Base-by-base conservation (phyloP, 1,284 basidiomycete species). In the Apiotrichum gracile region DNA sequence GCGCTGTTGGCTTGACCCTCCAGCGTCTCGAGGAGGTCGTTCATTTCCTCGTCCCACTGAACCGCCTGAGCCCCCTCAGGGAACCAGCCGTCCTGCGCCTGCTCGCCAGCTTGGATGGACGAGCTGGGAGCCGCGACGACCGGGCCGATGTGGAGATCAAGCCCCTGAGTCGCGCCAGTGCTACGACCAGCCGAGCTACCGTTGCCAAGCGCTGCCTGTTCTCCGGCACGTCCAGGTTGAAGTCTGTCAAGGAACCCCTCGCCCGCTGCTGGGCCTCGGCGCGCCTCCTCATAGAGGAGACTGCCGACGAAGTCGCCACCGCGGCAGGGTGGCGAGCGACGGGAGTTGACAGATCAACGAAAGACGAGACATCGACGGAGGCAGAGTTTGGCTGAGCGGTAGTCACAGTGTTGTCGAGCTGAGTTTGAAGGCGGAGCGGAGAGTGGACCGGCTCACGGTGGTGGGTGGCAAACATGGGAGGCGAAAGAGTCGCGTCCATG, bases 281-380 rank as follows among this genome's bases (percentile, higher is more conserved):
- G 47, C 58, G 58, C 58, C 60, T 57, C 54, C 42, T 41, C 5
- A 14, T 31, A 34, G 52, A 44, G 55, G 64, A 60, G 58, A 59
- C 58, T 31, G 51, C 47, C 49, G 51, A 29, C 54, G 45, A 42
- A 58, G 68, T 69, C 69, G 66, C 71, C 71, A 73, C 65, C 67
- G 54, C 71, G 72, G 71, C 71, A 70, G 71, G 67, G 65, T 54
- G 58, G 70, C 70, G 63, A 73, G 70, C 65, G 69, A 71, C 54
- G 61, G 66, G 61, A 51, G 53, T 66, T 57, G 60, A 61, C 48
- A 57, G 49, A 51, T 63, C 35, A 53, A 59, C 38, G 27, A 49
- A 53, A 51, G 58, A 59, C 54, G 51, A 47, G 41, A 53, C 49
- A 29, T 49, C 47, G 44, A 62, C 57, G 41, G 52, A 50, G 41